Conservation (phyloP, 2,329 filamentous ascomycete species). For the Cordyceps pruinosa region DNA sequence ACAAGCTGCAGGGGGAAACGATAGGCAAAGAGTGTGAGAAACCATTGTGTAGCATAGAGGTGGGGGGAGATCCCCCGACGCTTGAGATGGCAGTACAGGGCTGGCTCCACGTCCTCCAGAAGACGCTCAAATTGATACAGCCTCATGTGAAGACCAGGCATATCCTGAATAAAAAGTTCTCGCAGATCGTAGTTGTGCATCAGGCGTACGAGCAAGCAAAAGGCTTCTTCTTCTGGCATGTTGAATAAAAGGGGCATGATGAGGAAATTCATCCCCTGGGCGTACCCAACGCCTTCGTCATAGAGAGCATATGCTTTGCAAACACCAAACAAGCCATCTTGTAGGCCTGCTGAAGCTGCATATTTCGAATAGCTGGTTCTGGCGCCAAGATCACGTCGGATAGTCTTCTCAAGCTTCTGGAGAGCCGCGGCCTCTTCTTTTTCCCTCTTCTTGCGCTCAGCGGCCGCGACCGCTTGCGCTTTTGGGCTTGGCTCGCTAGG, state of each 20-base stretch:
- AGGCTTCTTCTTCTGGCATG: constrained; percentile 96
- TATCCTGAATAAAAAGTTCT: constrained; percentile 89
- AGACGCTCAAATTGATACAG: constrained; percentile 93
- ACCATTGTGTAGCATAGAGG: constrained; percentile 97
- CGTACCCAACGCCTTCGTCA: constrained; percentile 90
- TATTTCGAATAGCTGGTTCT: constrained; percentile 97
- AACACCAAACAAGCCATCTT: constrained; percentile 88
- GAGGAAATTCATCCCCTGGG: constrained; percentile 98
- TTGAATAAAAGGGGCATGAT: constrained; percentile 96
- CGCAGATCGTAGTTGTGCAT: constrained; percentile 96
- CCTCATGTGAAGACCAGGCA: constrained; percentile 90
- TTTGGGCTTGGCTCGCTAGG: constrained; percentile 58
- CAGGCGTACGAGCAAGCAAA: constrained; percentile 81
- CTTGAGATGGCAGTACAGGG: constrained; percentile 88
- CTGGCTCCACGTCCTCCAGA: constrained; percentile 88
- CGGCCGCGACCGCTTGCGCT: constrained; percentile 54
- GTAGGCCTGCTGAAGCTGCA: constrained; percentile 80
- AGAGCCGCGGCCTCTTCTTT: constrained; percentile 70
- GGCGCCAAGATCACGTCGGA: constrained; percentile 83
- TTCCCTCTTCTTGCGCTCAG: constrained; percentile 68
- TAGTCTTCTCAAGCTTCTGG: constrained; percentile 81
- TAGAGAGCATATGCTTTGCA: constrained; percentile 97
- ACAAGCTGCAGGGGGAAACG: constrained; percentile 95
- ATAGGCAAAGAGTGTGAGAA: constrained; percentile 96
- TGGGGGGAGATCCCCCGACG: constrained; percentile 82